A percentile compares a stretch with the other conserved stretches of the same genome.
phyloP scores from a whole-genome alignment of 306 rosid species.

The Prunus mume region DNA sequence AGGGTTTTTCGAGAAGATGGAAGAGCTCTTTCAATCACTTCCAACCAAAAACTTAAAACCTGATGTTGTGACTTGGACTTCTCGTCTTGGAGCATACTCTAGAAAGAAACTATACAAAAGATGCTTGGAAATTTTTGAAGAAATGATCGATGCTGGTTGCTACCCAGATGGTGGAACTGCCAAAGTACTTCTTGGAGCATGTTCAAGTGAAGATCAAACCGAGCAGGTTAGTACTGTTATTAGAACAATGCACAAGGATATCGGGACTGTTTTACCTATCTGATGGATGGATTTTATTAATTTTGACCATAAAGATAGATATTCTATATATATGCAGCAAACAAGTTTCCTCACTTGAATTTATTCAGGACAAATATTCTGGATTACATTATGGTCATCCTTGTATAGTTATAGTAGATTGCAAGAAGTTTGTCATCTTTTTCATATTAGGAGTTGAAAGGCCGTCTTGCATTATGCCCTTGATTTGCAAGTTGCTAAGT shows the following conservation, averaged over 20 bases:
- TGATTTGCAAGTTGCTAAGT: neutral
- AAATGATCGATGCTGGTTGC: slow-evolving; percentile 90
- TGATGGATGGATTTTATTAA: slow-evolving; percentile 21
- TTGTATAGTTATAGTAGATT: neutral
- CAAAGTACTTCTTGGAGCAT: slow-evolving; percentile 76
- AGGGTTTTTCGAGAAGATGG: slow-evolving; percentile 76
- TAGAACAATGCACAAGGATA: slow-evolving; percentile 76
- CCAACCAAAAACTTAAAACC: slow-evolving; percentile 58
- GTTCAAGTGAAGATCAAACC: slow-evolving; percentile 69
- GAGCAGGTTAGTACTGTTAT: slow-evolving; percentile 74
- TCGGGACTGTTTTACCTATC: slow-evolving; percentile 45
- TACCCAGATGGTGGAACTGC: slow-evolving; percentile 92
- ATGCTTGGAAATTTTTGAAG: slow-evolving; percentile 86
- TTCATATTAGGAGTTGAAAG: neutral
- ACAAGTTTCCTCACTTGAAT: too few species aligned
- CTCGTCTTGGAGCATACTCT: slow-evolving; percentile 84
- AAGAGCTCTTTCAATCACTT: slow-evolving; percentile 54
- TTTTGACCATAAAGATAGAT: neutral
- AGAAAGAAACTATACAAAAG: slow-evolving; percentile 70
- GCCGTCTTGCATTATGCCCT: neutral
- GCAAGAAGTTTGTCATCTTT: neutral
- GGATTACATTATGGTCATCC: too few species aligned
- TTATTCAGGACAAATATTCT: too few species aligned
- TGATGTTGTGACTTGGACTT: slow-evolving; percentile 95
- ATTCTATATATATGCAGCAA: neutral